Evolutionary conservation across 2,329 filamentous ascomycete genomes (phyloP).

Genomic region (Amylocarpus encephaloides): DNA sequence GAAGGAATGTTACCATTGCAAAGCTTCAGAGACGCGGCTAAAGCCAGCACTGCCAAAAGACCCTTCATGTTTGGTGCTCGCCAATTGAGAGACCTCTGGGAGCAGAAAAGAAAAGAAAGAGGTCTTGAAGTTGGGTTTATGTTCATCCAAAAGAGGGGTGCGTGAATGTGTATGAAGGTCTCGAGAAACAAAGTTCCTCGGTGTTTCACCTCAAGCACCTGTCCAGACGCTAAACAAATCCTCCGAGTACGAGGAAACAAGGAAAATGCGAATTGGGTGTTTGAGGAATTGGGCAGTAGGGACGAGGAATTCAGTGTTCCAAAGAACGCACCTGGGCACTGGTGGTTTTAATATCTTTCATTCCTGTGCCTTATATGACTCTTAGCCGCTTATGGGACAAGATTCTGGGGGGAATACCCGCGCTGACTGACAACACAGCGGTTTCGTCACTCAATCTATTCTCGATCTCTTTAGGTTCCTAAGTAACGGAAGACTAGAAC

Average conservation of each 20-base stretch:
- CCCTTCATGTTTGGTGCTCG: background rate
- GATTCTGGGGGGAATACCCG: too few relatives aligned
- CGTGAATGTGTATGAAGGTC: background rate
- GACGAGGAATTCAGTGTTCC: too few relatives aligned
- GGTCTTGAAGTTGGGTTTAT: background rate
- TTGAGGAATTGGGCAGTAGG: too few relatives aligned
- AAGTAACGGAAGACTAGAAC: too few relatives aligned
- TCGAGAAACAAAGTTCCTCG: background rate
- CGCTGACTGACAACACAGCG: too few relatives aligned
- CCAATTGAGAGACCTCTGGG: background rate
- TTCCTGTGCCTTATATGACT: too few relatives aligned
- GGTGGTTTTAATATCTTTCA: too few relatives aligned
- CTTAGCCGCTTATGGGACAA: too few relatives aligned
- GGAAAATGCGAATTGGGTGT: background rate
- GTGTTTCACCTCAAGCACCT: background rate
- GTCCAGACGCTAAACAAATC: background rate
- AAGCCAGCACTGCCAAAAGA: constrained; percentile 3
- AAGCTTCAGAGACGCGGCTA: constrained; percentile 6
- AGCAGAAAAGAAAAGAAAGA: background rate
- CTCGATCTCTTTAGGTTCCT: too few relatives aligned
- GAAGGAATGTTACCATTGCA: background rate
- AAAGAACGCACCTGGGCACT: too few relatives aligned
- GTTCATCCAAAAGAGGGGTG: background rate
- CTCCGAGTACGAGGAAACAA: background rate
- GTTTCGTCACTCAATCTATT: too few relatives aligned